Evolutionary conservation across 2,329 filamentous ascomycete species (phyloP).

Genomic region (Venturiaceae sp.): DNA sequence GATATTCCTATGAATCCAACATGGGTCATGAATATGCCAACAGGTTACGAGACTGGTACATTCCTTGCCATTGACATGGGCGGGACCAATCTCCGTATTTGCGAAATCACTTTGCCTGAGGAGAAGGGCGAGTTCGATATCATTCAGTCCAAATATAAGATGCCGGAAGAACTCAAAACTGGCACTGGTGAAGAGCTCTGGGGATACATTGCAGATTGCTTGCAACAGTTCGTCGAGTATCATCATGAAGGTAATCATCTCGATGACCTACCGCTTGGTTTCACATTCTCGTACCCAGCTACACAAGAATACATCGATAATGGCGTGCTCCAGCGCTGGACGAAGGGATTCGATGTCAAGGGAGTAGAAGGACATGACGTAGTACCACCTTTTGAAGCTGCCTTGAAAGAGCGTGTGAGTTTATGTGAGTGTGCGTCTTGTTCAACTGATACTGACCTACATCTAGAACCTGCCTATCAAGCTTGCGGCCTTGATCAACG

Average conservation of each 20-base stretch:
- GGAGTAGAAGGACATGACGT: conserved; percentile 89
- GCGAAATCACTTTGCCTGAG: conserved; percentile 82
- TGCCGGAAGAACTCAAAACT: conserved; percentile 89
- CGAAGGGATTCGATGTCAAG: conserved; percentile 90
- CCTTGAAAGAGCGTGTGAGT: conserved; percentile 58
- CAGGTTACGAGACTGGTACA: conserved; percentile 77
- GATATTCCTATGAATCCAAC: conserved; percentile 98
- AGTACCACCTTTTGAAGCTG: conserved; percentile 77
- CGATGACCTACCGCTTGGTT: conserved; percentile 67
- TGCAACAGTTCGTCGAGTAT: conserved; percentile 83
- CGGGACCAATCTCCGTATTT: conserved; percentile 90
- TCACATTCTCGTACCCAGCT: conserved; percentile 94
- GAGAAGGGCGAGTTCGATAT: conserved; percentile 91
- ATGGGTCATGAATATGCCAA: conserved; percentile 89
- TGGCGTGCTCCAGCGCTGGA: conserved; percentile 89
- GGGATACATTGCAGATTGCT: conserved; percentile 90
- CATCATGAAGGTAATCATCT: conserved; percentile 63
- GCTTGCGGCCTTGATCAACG: conserved; percentile 88
- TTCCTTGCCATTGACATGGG: conserved; percentile 93
- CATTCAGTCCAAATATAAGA: conserved; percentile 90
- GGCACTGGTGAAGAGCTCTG: conserved; percentile 80
- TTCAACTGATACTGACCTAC: conserved; percentile 12
- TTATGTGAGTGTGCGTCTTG: neutral
- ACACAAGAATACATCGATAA: conserved; percentile 92
- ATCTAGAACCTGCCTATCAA: conserved; percentile 77